Evolutionary conservation across 495 filamentous ascomycete genomes (phyloP).

Genomic region (Letharia lupina): DNA sequence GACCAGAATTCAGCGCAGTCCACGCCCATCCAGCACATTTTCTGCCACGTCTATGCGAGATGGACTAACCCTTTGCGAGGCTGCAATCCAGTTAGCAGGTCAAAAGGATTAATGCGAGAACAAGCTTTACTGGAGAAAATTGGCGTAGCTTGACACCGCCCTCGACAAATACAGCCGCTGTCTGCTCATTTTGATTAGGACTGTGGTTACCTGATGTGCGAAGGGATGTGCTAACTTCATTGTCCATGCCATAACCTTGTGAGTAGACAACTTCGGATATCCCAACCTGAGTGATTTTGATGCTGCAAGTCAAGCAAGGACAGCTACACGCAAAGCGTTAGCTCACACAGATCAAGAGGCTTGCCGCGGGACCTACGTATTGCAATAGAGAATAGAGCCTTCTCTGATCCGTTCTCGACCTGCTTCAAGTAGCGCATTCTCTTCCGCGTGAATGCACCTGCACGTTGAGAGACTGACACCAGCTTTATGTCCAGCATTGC

Average conservation of each 20-base stretch:
- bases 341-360: background rate
- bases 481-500: slow-evolving; percentile 63
- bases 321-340: slow-evolving; percentile 42
- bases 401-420: slow-evolving; percentile 81
- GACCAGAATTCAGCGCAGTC: background rate
- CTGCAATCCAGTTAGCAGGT: slow-evolving; percentile 27
- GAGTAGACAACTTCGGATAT: slow-evolving; percentile 93
- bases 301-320: slow-evolving; percentile 94
- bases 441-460: slow-evolving; percentile 91
- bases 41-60: slow-evolving; percentile 25
- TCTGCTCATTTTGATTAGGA: slow-evolving; percentile 29
- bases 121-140: slow-evolving; percentile 63
- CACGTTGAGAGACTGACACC: slow-evolving; percentile 75
- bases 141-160: slow-evolving; percentile 73
- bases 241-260: slow-evolving; percentile 89
- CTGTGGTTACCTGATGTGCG: background rate
- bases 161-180: slow-evolving; percentile 65
- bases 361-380: slow-evolving; percentile 48
- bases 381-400: slow-evolving; percentile 77
- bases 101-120: background rate
- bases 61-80: slow-evolving; percentile 43
- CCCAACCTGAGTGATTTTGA: slow-evolving; percentile 94
- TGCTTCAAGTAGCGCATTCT: slow-evolving; percentile 92
- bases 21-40: background rate
- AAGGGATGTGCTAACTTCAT: slow-evolving; percentile 35